Evolutionary conservation across 768 basidiomycete species (phyloP).

Genomic region (Lactarius quietus): DNA sequence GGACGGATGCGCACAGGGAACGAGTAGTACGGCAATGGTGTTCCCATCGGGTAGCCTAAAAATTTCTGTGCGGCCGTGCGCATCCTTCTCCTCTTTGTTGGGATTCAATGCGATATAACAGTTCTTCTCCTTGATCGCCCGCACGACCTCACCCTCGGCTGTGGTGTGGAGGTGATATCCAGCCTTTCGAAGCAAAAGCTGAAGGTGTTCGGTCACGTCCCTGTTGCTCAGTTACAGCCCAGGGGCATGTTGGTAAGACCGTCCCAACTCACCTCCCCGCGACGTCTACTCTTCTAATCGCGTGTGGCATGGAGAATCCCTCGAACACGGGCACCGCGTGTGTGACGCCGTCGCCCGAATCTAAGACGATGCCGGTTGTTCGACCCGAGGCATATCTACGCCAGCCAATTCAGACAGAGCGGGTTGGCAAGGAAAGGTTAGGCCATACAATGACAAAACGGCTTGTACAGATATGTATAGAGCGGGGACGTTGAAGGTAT

Average conservation of each 20-base stretch:
- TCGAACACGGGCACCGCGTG: constrained; percentile 99
- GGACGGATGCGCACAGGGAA: constrained; percentile 19
- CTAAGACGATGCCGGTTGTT: constrained; percentile 98
- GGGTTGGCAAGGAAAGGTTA: background rate
- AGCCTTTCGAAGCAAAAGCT: constrained; percentile 87
- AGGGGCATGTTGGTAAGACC: constrained; percentile 3
- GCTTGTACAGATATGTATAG: constrained; percentile 97
- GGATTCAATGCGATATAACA: constrained; percentile 95
- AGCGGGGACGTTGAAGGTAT: constrained; percentile 99
- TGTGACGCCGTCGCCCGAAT: constrained; percentile 98
- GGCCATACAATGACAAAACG: constrained; percentile 83
- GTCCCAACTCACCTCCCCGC: constrained; percentile 72
- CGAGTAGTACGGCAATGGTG: constrained; percentile 50
- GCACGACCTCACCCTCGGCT: constrained; percentile 93
- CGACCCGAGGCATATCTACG: constrained; percentile 94
- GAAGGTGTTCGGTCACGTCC: constrained; percentile 96
- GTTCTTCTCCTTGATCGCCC: constrained; percentile 97
- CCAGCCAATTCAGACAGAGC: background rate
- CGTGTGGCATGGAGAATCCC: constrained; percentile 99
- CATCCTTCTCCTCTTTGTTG: constrained; percentile 93
- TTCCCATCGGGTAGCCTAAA: constrained; percentile 96
- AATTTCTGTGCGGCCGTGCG: constrained; percentile 71
- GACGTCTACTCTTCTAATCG: constrained; percentile 92
- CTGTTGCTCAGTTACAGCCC: constrained; percentile 39
- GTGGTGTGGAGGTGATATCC: constrained; percentile 96